Evolutionary conservation across 805 yeast genomes (phyloP), one percentile per base, ranked within the genome.

Genomic region (Candida nitratophila): DNA sequence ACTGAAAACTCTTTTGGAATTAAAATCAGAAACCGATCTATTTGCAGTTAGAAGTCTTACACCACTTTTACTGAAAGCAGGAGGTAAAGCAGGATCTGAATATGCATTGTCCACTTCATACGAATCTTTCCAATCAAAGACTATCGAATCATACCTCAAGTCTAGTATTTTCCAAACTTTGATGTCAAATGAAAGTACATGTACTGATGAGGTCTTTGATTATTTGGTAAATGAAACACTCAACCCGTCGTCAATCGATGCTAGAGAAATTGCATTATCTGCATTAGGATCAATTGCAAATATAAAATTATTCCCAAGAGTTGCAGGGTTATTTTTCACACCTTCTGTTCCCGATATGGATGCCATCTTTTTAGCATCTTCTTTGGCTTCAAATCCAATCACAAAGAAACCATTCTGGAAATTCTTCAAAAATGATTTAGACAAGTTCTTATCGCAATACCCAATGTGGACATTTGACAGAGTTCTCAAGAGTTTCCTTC

Each of bases 301-400:
- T 27, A 52, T 56, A 10, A 35, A 42, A 9, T 63, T 68, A 26
- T 61, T 76, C 22, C 52, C 60, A n/a, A 55, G 56, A 40, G 60
- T 76, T 40, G 50, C 79, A n/a, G 57, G 51, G 0, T 52, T 69
- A 45, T 57, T 77, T 29, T 55, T 70, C 37, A 66, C 75, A 32
- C 69, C 69, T 1, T 56, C 65, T 33, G 68, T 81, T 31, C 77
- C 79, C 0, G 69, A 68, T 21, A 82, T 81, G 82, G 84, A 81
- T 53, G 68, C 74, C 17, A 77, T 76, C 52, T 76, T 72, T 54
- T 61, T 80, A 41, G 73, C 74, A 3, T 57, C 54, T 9, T 59
- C 75, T 22, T 63, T 81, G 31, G 68, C 76, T n/a, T 51, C 60
- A 9, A 81, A 81, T 56, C 48, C 70, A 7, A 52, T 50, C 12